Base-by-base conservation (phyloP, 208 protist species). In the Novymonas esmeraldas region DNA sequence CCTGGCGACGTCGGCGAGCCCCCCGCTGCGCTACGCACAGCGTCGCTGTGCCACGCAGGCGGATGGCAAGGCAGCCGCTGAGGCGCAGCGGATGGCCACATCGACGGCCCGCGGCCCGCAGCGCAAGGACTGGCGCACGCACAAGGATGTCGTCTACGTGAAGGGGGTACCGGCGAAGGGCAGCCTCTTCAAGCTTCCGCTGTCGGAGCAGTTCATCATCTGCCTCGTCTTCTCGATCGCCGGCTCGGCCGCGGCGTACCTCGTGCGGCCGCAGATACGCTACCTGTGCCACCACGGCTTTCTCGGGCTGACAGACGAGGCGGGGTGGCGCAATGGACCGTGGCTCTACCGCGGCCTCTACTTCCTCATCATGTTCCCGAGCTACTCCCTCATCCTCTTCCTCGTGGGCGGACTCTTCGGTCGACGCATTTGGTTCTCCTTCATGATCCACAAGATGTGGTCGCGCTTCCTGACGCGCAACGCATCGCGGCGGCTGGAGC, bases 401-500 rank as follows among this genome's bases (percentile, higher is more conserved):
- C n/a, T 78, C 45, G 79, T 82, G 54, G 89, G 85, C 26, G 75
- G 76, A n/a, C 24, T 89, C 54, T 95, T 95, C 71, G 86, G 86
- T 7, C 76, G 89, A 24, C 84, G 89, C 16, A 77, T 95, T 10
- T 95, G 89, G 89, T 95, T 95, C 58, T 87, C 84, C n/a, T 93
- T 93, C 38, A 95, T 95, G 89, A 84, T 95, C 61, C 83, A 90
- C 63, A 95, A 95, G 78, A 95, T 95, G 89, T 95, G 89, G 89
- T 85, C 79, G 1, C 86, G 89, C 46, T 90, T 93, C 45, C 67
- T 95, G 13, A 82, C 89, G 10, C 79, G 75, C 55, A 84, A 70
- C 13, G 85, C 64, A 0, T 73, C 77, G 42, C 71, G 77, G 31
- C 73, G 82, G 2, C 66, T 95, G 56, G 59, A 64, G 38, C 67